These are phyloP conservation scores for Eucalyptus coolabah DNA, from an alignment of 345 rosid genomes.

Conservation along the genomic window DNA sequence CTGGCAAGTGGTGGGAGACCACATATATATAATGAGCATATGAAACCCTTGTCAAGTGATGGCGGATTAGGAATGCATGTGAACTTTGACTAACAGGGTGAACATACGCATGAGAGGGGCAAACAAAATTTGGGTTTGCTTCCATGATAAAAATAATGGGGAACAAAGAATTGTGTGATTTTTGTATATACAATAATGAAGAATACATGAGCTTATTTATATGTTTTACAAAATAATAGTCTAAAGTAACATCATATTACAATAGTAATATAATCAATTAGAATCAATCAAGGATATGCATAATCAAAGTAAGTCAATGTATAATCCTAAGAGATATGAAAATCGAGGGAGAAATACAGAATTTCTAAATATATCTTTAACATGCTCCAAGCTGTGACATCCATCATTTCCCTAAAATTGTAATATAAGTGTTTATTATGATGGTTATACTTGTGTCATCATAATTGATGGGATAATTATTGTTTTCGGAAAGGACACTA, in stretches of 20 bases:
- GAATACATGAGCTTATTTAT: neutral
- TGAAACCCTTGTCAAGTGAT: neutral
- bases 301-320: too few relatives aligned
- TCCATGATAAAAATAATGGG: neutral
- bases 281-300: neutral
- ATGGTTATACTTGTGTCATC: too few relatives aligned
- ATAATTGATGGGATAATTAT: too few relatives aligned
- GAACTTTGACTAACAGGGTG: neutral
- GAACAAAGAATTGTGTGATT: neutral
- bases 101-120: neutral
- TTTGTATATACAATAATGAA: neutral
- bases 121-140: neutral
- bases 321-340: neutral
- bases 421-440: neutral
- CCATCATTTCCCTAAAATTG: neutral
- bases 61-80: neutral
- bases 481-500: too few relatives aligned
- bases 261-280: too few relatives aligned
- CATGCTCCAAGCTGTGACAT: neutral
- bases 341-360: neutral
- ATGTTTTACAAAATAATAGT: too few relatives aligned
- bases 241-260: neutral
- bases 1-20: fast-evolving
- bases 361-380: too few relatives aligned
- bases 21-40: neutral